Evolutionary conservation across 2,329 filamentous ascomycete genomes (phyloP).

Genomic region (Cyphellophora europaea): DNA sequence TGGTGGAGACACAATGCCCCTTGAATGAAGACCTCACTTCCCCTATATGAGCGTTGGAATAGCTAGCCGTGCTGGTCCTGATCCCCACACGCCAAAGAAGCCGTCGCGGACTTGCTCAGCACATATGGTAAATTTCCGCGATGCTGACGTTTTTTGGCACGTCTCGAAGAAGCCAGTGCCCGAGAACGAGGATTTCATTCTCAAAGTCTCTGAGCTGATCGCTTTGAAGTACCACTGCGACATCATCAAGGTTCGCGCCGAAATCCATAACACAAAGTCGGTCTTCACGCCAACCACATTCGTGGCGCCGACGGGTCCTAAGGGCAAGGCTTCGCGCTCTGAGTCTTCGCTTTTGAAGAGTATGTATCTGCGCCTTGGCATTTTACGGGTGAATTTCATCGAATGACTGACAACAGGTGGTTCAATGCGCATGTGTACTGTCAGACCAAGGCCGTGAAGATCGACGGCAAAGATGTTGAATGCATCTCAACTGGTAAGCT

Average conservation of each 20-base stretch:
- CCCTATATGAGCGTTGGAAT: constrained; percentile 1
- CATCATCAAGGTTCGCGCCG: not conserved
- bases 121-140: constrained; percentile 32
- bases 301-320: too few relatives aligned
- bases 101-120: constrained; percentile 31
- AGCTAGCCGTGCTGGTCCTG: constrained; percentile 1
- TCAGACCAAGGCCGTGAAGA: not conserved
- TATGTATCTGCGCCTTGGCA: not conserved
- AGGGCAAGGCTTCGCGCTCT: too few relatives aligned
- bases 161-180: constrained; percentile 10
- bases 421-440: not conserved
- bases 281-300: too few relatives aligned
- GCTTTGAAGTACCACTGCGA: constrained; percentile 29
- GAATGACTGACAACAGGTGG: not conserved
- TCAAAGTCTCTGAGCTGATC: constrained; percentile 33
- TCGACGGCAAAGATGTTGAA: not conserved
- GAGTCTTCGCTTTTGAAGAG: too few relatives aligned
- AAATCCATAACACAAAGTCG: not conserved
- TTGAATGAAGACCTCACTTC: too few relatives aligned
- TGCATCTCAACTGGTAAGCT: not conserved
- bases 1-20: too few relatives aligned
- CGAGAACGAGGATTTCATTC: constrained; percentile 26
- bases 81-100: constrained; percentile 16
- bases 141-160: constrained; percentile 24
- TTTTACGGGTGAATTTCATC: not conserved